Base-by-base conservation (phyloP, 495 filamentous ascomycete species). In the Lasiosphaeris hirsuta region DNA sequence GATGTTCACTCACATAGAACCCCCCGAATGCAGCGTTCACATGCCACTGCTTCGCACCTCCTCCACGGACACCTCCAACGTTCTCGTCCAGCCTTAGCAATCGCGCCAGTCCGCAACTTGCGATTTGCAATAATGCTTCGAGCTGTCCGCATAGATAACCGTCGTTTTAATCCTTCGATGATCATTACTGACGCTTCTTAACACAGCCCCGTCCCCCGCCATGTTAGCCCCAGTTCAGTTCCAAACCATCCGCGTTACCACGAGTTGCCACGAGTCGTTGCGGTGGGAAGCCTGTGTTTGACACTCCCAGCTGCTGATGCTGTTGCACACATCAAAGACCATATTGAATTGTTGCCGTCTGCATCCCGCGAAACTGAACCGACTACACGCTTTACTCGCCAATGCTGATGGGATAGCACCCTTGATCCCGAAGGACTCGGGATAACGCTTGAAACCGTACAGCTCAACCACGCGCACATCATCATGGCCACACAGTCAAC, bases 401-500 rank as follows among this genome's bases (percentile, higher is more conserved):
- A 15, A 37, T 38, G 49, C 57, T 53, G 51, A 64, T 65, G 62
- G 65, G 59, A 45, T 23, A 55, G 23, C n/a, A 56, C 43, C 18
- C 52, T 51, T 62, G 56, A 61, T 45, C 48, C 63, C 60, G 44
- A 44, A 49, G 19, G 30, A 37, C 58, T 54, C 57, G 60, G 59
- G 54, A 30, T 34, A 58, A 47, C 36, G 40, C 10, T 6, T 14
- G 23, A 30, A 30, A 30, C 23, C 23, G 23, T 18, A 44, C 48
- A 14, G n/a, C 15, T 35, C 39, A 9, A 14, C 49, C 17, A n/a
- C 15, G 43, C 48, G 11, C 34, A n/a, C 54, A 39, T n/a, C 14
- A 62, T 38, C 39, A 96, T 96, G 92, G 90, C 92, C 50, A 84
- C 80, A 60, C 92, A 95, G 74, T 96, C 92, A 33, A 95, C 89